Evolutionary conservation across 2,329 filamentous ascomycete genomes (phyloP), one percentile per base, ranked within the genome.

Genomic region (Pyrenochaeta sp.): DNA sequence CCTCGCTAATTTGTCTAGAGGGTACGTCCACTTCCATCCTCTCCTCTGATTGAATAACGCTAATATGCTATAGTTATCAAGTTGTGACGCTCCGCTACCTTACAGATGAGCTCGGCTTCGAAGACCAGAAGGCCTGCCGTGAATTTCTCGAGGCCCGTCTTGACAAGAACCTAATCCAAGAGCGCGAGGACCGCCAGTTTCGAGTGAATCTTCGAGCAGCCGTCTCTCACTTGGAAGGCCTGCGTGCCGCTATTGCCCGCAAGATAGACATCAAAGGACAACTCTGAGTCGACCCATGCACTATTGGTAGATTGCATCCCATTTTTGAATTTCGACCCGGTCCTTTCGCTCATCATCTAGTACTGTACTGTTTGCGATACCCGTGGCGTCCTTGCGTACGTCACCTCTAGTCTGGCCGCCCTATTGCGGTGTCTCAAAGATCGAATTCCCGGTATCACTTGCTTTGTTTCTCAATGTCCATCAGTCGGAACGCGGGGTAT

Each of bases 241-340:
- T 89, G 46, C 88, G 86, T 69, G 73, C 78, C 26, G 79, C 81
- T 51, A 93, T 93, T 35, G 95, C 96, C 74, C 82, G 84, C 66
- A 87, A 86, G 68, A 88, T 97, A 78, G 92, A 97, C 76, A 95
- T 97, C 78, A 96, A 97, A 77, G 92, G 93, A 66, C 93, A 97
- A 76, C 96, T 96, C 68, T 94, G 77, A 87, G 44, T 39, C 34
- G 76, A 84, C 15, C 18, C 13, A 22, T 28, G 41, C 52, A 39
- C 44, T 35, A 23, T 44, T 50, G 31, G 23, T 32, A 35, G 38
- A 31, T 43, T 39, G 15, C 40, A n/a, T 36, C 48, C 17, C 39
- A 35, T 35, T 36, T 35, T 28, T 34, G 17, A 9, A 17, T 29
- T 20, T 22, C 20, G 39, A 37, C 44, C 44, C 44, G 46, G 46